Evolutionary conservation across 192 early-diverging fungal species (phyloP).

Genomic region (Linderina pennispora): DNA sequence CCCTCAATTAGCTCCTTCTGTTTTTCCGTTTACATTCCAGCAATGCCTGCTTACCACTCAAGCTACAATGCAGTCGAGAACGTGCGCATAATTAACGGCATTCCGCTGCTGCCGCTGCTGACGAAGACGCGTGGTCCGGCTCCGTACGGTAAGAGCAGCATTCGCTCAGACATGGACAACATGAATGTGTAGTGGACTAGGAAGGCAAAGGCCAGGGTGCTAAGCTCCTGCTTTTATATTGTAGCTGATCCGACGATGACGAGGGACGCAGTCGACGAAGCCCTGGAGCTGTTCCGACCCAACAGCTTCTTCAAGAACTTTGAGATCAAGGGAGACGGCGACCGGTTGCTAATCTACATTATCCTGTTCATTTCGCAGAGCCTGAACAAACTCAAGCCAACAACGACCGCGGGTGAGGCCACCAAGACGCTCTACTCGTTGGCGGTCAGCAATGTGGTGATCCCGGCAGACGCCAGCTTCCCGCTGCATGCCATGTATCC

Average conservation of each 20-base stretch:
- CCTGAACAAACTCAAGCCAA: constrained; percentile 60
- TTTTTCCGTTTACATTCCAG: background rate
- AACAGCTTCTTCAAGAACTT: constrained; percentile 99
- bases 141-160: constrained; percentile 53
- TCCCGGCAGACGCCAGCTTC: constrained; percentile 91
- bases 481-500: constrained; percentile 90
- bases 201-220: too few relatives aligned
- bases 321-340: constrained; percentile 92
- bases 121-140: constrained; percentile 83
- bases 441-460: constrained; percentile 83
- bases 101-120: constrained; percentile 85
- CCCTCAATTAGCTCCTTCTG: too few relatives aligned
- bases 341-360: constrained; percentile 93
- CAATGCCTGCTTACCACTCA: constrained; percentile 41
- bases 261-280: constrained; percentile 93
- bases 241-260: constrained; percentile 44
- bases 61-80: constrained; percentile 8
- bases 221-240: background rate
- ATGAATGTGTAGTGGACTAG: too few relatives aligned
- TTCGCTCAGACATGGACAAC: too few relatives aligned
- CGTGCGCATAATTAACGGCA: constrained; percentile 67
- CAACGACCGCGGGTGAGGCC: constrained; percentile 62
- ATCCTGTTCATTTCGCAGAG: constrained; percentile 89
- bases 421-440: constrained; percentile 71
- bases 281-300: constrained; percentile 88